These are phyloP conservation scores for Pistacia atlantica DNA, from an alignment of 345 rosid species.

Conservation along the genomic window DNA sequence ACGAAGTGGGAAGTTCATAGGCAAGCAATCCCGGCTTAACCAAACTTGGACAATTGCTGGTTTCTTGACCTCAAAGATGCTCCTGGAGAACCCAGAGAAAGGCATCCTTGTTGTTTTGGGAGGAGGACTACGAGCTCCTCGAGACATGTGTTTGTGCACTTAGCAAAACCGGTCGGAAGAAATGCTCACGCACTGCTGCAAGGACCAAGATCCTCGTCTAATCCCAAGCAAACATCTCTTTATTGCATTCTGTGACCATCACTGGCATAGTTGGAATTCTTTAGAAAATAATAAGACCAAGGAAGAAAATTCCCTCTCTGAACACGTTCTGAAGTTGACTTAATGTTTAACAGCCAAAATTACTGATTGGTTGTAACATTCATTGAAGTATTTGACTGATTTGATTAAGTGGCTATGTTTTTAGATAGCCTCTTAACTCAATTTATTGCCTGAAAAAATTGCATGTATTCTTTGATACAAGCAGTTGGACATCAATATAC, in stretches of 20 bases:
- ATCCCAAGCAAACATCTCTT: neutral
- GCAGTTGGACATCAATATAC: conserved; percentile 1
- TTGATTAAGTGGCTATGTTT: conserved; percentile 28
- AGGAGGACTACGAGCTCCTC: conserved; percentile 88
- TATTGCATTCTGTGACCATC: neutral
- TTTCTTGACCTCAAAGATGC: conserved; percentile 80
- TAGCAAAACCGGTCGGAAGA: conserved; percentile 52
- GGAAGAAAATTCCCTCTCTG: neutral
- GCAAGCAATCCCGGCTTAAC: conserved; percentile 74
- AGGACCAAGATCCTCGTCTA: conserved; percentile 35
- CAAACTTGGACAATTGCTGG: conserved; percentile 95
- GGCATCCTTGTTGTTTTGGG: conserved; percentile 82
- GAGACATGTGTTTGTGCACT: conserved; percentile 81
- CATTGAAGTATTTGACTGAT: neutral
- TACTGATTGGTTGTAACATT: neutral
- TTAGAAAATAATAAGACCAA: neutral
- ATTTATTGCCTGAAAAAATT: neutral
- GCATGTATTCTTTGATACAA: neutral
- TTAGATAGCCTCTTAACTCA: conserved; percentile 22
- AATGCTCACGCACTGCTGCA: conserved; percentile 61
- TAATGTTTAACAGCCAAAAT: conserved; percentile 1
- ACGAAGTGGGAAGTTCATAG: conserved; percentile 67
- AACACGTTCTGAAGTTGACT: neutral
- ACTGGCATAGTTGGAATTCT: neutral
- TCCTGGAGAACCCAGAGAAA: conserved; percentile 82